Conservation (phyloP, 176 grass and related monocot species). For the Juncus effusus region DNA sequence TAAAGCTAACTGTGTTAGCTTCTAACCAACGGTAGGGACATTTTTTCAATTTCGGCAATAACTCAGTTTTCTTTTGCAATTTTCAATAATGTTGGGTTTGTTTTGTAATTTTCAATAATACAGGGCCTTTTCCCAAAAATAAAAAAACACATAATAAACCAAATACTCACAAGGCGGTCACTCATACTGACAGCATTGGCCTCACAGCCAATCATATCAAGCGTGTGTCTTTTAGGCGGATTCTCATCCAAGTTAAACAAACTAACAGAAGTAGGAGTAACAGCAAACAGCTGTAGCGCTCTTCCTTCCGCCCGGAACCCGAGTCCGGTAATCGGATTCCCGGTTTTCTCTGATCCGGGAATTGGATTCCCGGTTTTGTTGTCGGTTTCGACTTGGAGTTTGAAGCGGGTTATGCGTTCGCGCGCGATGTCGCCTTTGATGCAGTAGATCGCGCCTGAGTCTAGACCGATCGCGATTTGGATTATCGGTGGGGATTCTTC, state of each 20-base stretch:
- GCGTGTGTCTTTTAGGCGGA: conserved; percentile 68
- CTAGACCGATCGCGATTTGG: conserved; percentile 70
- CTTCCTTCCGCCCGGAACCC: conserved; percentile 73
- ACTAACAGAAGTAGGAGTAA: conserved; percentile 64
- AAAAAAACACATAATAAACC: not conserved
- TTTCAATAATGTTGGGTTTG: too few relatives aligned
- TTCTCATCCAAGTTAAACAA: conserved; percentile 86
- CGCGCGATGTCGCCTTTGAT: conserved; percentile 93
- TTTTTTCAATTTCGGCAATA: too few relatives aligned
- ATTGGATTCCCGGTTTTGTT: conserved; percentile 39
- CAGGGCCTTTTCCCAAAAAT: too few relatives aligned
- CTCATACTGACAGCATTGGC: conserved; percentile 77
- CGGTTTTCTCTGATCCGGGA: conserved; percentile 44
- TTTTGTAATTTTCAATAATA: too few relatives aligned
- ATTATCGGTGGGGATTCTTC: conserved; percentile 95
- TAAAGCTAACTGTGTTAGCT: too few relatives aligned
- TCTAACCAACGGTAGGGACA: too few relatives aligned
- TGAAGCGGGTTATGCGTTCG: conserved; percentile 90
- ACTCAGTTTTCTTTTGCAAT: too few relatives aligned
- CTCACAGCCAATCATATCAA: conserved; percentile 82
- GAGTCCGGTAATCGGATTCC: conserved; percentile 61
- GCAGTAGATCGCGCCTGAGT: conserved; percentile 88
- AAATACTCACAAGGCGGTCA: conserved; percentile 71
- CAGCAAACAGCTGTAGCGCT: conserved; percentile 76
- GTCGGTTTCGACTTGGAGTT: conserved; percentile 54